phyloP scores from a whole-genome alignment of 2,329 filamentous ascomycete species.

The Pestalotiopsis fici region DNA sequence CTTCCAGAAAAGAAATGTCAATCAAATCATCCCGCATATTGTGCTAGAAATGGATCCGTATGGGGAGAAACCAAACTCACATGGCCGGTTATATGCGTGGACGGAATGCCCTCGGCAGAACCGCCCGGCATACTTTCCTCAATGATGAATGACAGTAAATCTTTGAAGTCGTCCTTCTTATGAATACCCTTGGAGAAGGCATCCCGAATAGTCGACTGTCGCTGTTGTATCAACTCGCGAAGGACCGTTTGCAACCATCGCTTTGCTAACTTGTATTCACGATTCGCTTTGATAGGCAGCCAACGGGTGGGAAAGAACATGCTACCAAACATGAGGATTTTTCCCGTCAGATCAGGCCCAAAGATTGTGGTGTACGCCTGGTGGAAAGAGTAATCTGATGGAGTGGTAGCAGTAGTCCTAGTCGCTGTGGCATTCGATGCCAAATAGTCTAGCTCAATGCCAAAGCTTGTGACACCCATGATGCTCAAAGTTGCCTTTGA shows the following conservation, averaged over 20 bases:
- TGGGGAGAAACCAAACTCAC: constrained; percentile 1
- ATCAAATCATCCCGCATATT: neutral
- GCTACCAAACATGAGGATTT: constrained; percentile 13
- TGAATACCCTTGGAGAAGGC: neutral
- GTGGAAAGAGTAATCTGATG: constrained; percentile 11
- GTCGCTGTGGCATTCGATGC: neutral
- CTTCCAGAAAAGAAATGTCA: neutral
- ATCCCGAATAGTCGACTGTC: neutral
- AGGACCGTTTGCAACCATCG: constrained; percentile 13
- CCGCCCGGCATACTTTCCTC: constrained; percentile 17
- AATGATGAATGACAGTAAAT: constrained; percentile 14
- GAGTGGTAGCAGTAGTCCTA: neutral
- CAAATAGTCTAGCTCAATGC: constrained; percentile 10
- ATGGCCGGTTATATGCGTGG: constrained; percentile 27
- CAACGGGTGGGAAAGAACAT: constrained; percentile 15
- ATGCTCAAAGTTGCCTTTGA: constrained; percentile 14
- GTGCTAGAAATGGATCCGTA: neutral
- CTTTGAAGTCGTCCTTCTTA: constrained; percentile 6
- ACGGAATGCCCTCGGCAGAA: constrained; percentile 20
- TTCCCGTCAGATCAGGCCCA: constrained; percentile 3
- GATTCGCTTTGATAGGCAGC: constrained; percentile 14
- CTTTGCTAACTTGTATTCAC: constrained; percentile 12
- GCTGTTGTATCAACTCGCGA: neutral
- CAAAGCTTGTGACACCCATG: constrained; percentile 12
- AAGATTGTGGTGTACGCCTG: constrained; percentile 14